phyloP scores from a whole-genome alignment of 495 filamentous ascomycete species.

The Tuber microsphaerosporum region DNA sequence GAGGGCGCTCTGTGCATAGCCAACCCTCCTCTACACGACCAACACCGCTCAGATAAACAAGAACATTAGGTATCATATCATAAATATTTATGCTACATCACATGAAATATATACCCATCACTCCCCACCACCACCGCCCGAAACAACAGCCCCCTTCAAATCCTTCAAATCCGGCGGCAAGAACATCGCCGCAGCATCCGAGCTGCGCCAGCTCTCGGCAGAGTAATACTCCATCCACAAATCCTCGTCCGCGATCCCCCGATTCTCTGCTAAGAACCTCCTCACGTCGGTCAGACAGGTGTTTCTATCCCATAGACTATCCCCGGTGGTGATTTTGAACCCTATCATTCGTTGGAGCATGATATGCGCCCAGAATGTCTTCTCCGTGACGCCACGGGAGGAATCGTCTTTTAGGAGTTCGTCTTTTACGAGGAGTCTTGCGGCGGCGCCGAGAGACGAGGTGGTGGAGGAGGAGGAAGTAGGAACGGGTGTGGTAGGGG shows the following conservation, averaged over 20 bases:
- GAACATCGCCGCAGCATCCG: slow-evolving; percentile 20
- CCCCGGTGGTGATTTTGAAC: slow-evolving; percentile 1
- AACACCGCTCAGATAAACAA: not conserved
- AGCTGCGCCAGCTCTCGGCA: slow-evolving; percentile 23
- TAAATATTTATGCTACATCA: not conserved
- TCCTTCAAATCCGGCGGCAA: slow-evolving; percentile 29
- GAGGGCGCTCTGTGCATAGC: not conserved
- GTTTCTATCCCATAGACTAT: not conserved
- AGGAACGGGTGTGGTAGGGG: not conserved
- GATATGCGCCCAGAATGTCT: slow-evolving; percentile 21
- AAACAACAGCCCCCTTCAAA: not conserved
- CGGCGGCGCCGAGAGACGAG: slow-evolving; percentile 18
- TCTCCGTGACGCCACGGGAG: slow-evolving; percentile 19
- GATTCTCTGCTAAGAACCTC: slow-evolving; percentile 19
- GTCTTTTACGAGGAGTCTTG: slow-evolving; percentile 13
- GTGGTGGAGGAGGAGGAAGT: not conserved
- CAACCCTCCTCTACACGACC: not conserved
- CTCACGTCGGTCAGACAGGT: slow-evolving; percentile 8
- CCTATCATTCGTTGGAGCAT: slow-evolving; percentile 12
- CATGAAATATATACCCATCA: not conserved
- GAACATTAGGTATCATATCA: not conserved
- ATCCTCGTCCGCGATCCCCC: slow-evolving; percentile 15
- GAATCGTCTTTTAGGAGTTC: slow-evolving; percentile 6
- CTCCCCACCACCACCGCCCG: not conserved
- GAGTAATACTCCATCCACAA: slow-evolving; percentile 27